Evolutionary conservation across 768 basidiomycete genomes (phyloP), one percentile per base, ranked within the genome.

Genomic region (Lactarius trivialis): DNA sequence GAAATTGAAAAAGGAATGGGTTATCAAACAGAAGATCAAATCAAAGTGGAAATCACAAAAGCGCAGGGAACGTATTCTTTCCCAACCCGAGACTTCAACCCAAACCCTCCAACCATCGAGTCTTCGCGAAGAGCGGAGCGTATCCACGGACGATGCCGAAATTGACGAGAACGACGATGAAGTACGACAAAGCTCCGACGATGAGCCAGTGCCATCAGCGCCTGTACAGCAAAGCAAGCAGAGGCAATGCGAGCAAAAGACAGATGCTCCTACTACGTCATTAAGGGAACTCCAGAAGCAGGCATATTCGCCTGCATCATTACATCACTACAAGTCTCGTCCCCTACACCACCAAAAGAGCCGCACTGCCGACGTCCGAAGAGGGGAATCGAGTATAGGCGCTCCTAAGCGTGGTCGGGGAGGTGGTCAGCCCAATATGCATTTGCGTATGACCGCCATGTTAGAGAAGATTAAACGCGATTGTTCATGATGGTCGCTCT

Each of bases 391-490:
- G 19, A 51, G 67, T 45, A 64, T 69, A 4, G 55, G 52, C 32
- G 49, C 58, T 36, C 26, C 39, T 41, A 50, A 52, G 24, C 30
- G 26, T n/a, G 79, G 77, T n/a, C 79, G 82, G 58, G 79, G 81
- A 24, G 67, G 72, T 32, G 76, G 82, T 4, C 83, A 85, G 68
- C 84, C 84, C n/a, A 78, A 83, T 70, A 94, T 96, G 93, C 89
- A 87, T 69, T 74, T 89, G 54, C 85, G 92, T 55, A 95, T 96
- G 91, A 83, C 85, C 64, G 85, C 82, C 32, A 79, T 96, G 79
- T 80, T 96, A 61, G 90, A 92, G 72, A 86, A 88, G 74, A 93
- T 96, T 67, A 88, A 90, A 72, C 81, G 80, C 53, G 81, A 86
- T 68, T 71, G 74, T 41, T 70, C 74, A 58, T 84, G 24, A 48